Base-by-base conservation (phyloP, 352 stramenopile species). In the Phytophthora citricola region DNA sequence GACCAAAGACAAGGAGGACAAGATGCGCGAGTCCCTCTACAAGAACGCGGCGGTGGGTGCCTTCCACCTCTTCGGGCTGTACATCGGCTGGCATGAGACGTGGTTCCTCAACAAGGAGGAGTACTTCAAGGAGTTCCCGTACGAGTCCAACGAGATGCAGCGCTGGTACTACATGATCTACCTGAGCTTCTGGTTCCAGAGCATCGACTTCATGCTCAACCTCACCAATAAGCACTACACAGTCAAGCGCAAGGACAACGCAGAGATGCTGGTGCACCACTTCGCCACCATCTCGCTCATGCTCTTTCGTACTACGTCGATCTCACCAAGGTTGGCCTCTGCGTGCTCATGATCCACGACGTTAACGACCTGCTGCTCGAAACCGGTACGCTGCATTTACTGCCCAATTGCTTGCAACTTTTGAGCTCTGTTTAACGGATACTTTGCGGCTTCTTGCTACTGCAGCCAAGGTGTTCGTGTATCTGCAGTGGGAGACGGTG, bases 91-190 rank as follows among this genome's bases (percentile, higher is more conserved):
- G 68, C 62, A 75, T 55, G 58, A 93, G 66, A 68, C 85, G 66
- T 93, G 85, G 85, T 93, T 87, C 55, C 79, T 93, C 60, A 83
- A 88, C 66, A 85, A 84, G 63, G 70, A 79, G 20, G 72, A 72
- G 27, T 93, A 92, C 71, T 93, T 87, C 47, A 73, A 66, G 34
- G 72, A 75, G 14, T 93, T 79, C 55, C 85, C 85, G 44, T 76
- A 70, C 40, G 44, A 55, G 20, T 49, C 80, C 41, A 76, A 66
- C 36, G 85, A 93, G 75, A 29, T 40, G 9, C 65, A 87, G 58
- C 81, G 79, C 66, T 93, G 85, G 85, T 90, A 93, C 80, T 93
- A 93, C 73, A 92, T 92, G 83, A 80, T 92, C 67, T 93, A 93
- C 75, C 75, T 92, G 47, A 69, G 76, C 62, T 93, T 88, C 66